These are phyloP conservation scores for Friedmanniomyces endolithicus DNA, from an alignment of 495 filamentous ascomycete genomes.

Conservation along the genomic window DNA sequence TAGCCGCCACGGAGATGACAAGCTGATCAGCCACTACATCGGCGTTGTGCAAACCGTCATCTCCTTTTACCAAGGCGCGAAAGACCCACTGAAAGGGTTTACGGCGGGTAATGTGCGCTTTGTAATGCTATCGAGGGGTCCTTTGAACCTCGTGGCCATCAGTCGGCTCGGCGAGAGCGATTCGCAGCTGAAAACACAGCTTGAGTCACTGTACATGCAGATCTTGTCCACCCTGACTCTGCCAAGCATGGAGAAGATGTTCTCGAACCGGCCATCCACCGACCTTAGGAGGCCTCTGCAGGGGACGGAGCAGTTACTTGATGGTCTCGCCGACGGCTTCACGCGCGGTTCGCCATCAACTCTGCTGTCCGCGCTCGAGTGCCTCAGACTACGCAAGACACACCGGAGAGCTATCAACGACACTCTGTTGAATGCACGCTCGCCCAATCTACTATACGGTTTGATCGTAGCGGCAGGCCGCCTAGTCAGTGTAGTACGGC, in stretches of 20 bases:
- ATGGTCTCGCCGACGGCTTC: slow-evolving; percentile 86
- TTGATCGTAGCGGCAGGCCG: slow-evolving; percentile 87
- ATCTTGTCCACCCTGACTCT: slow-evolving; percentile 90
- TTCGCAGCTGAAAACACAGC: slow-evolving; percentile 67
- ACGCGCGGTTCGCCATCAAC: slow-evolving; percentile 82
- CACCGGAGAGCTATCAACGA: slow-evolving; percentile 80
- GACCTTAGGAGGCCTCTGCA: slow-evolving; percentile 87
- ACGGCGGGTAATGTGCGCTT: slow-evolving; percentile 74
- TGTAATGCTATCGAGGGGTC: slow-evolving; percentile 68
- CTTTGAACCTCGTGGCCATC: slow-evolving; percentile 86
- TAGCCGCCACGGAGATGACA: slow-evolving; percentile 82
- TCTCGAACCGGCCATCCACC: slow-evolving; percentile 77
- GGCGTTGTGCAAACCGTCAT: slow-evolving; percentile 97
- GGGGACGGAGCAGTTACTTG: slow-evolving; percentile 83
- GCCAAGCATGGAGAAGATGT: slow-evolving; percentile 76
- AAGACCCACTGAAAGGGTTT: slow-evolving; percentile 67
- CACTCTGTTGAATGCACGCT: slow-evolving; percentile 63
- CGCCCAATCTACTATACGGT: slow-evolving; percentile 73
- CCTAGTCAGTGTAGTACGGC: slow-evolving; percentile 86
- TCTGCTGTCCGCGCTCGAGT: slow-evolving; percentile 81
- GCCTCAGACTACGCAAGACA: slow-evolving; percentile 72
- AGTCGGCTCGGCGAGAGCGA: slow-evolving; percentile 86
- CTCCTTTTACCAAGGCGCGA: slow-evolving; percentile 77
- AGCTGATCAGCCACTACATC: slow-evolving; percentile 79
- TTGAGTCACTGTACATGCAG: slow-evolving; percentile 95